Percentiles rank a stretch among this genome's conserved stretches.
These are phyloP conservation scores for Cylindrodendrum hubeiense DNA, from an alignment of 2,329 filamentous ascomycete genomes.

Conservation along the genomic window DNA sequence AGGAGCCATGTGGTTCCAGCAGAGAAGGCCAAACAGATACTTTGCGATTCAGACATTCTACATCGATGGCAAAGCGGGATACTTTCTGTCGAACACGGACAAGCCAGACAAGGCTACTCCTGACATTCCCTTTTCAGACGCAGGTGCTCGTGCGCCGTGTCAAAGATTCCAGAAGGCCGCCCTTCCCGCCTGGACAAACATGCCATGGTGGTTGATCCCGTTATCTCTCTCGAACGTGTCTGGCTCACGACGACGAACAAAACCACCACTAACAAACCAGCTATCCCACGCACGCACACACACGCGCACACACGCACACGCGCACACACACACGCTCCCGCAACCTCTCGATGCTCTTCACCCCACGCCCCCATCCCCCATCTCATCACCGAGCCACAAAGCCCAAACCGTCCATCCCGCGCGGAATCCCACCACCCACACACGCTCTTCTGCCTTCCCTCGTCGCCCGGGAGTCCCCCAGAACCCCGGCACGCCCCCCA, in stretches of 20 bases:
- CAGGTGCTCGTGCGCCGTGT: not conserved
- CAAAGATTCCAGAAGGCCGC: slow-evolving; percentile 20
- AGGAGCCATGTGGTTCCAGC: slow-evolving; percentile 9
- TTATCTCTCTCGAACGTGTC: slow-evolving; percentile 3
- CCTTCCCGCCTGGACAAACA: not conserved
- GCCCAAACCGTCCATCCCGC: slow-evolving; percentile 17
- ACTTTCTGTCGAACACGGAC: slow-evolving; percentile 9
- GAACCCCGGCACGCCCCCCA: not conserved
- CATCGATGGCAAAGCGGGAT: slow-evolving; percentile 4
- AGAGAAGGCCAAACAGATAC: slow-evolving; percentile 1
- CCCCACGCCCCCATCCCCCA: slow-evolving; percentile 22
- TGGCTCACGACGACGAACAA: not conserved
- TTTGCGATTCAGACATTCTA: slow-evolving; percentile 1
- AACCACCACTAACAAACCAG: not conserved
- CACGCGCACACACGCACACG: slow-evolving; percentile 5
- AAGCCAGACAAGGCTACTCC: not conserved
- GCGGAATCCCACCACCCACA: slow-evolving; percentile 19
- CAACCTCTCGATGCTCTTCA: slow-evolving; percentile 29
- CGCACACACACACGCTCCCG: slow-evolving; percentile 15
- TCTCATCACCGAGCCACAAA: slow-evolving; percentile 26
- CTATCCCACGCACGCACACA: slow-evolving; percentile 3
- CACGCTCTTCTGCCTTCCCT: too few species aligned
- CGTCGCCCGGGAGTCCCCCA: not conserved
- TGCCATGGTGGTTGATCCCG: not conserved
- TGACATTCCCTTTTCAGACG: slow-evolving; percentile 12